phyloP scores from a whole-genome alignment of 495 filamentous ascomycete species.

The Trichoderma erinaceum region DNA sequence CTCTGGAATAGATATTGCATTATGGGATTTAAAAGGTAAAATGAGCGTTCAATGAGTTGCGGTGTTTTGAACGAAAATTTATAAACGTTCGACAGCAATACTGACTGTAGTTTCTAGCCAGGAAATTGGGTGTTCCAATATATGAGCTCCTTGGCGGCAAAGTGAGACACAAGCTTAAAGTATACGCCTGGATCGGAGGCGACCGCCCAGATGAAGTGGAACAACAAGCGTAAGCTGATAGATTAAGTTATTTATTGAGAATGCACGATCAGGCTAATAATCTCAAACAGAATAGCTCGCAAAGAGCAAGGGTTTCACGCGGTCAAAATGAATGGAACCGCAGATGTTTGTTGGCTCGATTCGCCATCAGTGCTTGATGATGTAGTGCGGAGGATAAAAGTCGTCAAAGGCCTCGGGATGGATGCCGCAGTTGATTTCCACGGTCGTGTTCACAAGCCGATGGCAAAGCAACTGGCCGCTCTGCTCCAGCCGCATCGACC shows the following conservation, averaged over 20 bases:
- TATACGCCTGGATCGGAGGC: slow-evolving; percentile 85
- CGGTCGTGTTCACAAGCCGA: slow-evolving; percentile 70
- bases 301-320: slow-evolving; percentile 64
- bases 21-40: slow-evolving; percentile 69
- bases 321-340: slow-evolving; percentile 80
- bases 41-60: not conserved
- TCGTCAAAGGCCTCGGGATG: slow-evolving; percentile 63
- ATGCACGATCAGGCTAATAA: not conserved
- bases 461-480: slow-evolving; percentile 73
- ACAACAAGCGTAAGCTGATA: slow-evolving; percentile 47
- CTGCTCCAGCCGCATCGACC: slow-evolving; percentile 63
- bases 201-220: slow-evolving; percentile 70
- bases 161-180: slow-evolving; percentile 64
- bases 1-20: slow-evolving; percentile 72
- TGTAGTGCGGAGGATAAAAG: slow-evolving; percentile 60
- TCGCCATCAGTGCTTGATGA: slow-evolving; percentile 58
- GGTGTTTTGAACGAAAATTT: not conserved
- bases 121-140: slow-evolving; percentile 60
- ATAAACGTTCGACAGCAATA: not conserved
- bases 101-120: slow-evolving; percentile 25
- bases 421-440: slow-evolving; percentile 75
- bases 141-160: slow-evolving; percentile 72
- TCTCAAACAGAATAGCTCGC: slow-evolving; percentile 43
- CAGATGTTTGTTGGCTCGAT: slow-evolving; percentile 74
- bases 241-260: not conserved